phyloP scores from a whole-genome alignment of 78 protist genomes.

The Bigelowiella natans region DNA sequence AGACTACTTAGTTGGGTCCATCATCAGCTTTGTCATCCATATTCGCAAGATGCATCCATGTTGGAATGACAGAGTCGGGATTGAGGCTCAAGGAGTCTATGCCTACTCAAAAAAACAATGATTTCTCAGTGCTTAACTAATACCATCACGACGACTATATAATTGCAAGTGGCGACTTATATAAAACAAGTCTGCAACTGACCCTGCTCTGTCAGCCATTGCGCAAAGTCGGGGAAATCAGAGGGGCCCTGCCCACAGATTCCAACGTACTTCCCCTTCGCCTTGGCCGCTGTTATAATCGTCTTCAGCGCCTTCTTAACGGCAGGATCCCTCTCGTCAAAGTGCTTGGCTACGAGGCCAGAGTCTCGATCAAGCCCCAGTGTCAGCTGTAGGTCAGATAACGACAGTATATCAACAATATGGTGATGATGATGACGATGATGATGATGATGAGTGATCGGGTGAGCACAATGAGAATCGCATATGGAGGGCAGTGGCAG shows the following conservation, averaged over 20 bases:
- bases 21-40: background rate
- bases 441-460: too few species aligned
- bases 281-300: background rate
- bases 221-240: background rate
- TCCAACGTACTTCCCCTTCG: background rate
- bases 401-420: too few species aligned
- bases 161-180: background rate
- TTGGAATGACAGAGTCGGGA: background rate
- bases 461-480: too few species aligned
- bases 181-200: too few species aligned
- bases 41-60: background rate
- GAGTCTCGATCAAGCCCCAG: conserved; percentile 13
- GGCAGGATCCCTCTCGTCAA: background rate
- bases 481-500: too few species aligned
- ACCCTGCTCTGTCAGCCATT: background rate
- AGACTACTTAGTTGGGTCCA: too few species aligned
- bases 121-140: too few species aligned
- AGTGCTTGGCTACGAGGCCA: background rate
- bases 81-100: background rate
- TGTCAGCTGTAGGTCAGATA: background rate
- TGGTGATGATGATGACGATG: too few species aligned
- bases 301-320: background rate
- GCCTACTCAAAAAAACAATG: background rate
- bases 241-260: background rate
- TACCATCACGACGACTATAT: background rate